phyloP scores from a whole-genome alignment of 1,139 yeast genomes.

The Suhomyces guaymorum region DNA sequence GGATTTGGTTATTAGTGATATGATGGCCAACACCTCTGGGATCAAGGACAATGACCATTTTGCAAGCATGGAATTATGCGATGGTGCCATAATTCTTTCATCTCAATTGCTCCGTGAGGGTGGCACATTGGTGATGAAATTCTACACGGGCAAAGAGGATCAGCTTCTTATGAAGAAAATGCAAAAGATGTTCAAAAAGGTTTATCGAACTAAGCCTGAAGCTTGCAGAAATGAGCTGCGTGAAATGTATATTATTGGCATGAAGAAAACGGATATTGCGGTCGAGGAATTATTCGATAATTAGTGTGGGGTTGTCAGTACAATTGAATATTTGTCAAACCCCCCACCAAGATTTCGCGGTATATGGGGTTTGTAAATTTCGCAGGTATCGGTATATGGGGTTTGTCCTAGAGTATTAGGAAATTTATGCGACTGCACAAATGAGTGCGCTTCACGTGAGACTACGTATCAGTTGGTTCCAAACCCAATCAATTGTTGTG shows the following conservation, averaged over 20 bases:
- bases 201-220: slow-evolving; percentile 35
- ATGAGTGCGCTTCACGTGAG: no score
- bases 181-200: slow-evolving; percentile 33
- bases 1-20: slow-evolving; percentile 45
- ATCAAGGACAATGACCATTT: slow-evolving; percentile 44
- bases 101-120: slow-evolving; percentile 28
- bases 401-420: no score
- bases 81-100: slow-evolving; percentile 37
- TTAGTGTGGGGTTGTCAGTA: no score
- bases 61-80: slow-evolving; percentile 49
- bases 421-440: no score
- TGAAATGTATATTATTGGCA: slow-evolving; percentile 40
- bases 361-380: no score
- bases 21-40: slow-evolving; percentile 53
- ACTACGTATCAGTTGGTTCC: slow-evolving; percentile 1
- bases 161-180: slow-evolving; percentile 27
- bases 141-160: slow-evolving; percentile 45
- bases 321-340: no score
- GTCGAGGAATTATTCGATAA: slow-evolving; percentile 9
- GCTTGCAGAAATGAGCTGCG: slow-evolving; percentile 44
- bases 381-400: no score
- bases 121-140: slow-evolving; percentile 45
- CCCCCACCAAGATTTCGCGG: no score
- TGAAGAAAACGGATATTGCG: slow-evolving; percentile 19
- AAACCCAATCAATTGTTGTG: slow-evolving; percentile 6